A percentile compares a stretch with the other conserved stretches of the same genome.
Conservation (phyloP, 2,329 filamentous ascomycete species). For the Nemania sp. region DNA sequence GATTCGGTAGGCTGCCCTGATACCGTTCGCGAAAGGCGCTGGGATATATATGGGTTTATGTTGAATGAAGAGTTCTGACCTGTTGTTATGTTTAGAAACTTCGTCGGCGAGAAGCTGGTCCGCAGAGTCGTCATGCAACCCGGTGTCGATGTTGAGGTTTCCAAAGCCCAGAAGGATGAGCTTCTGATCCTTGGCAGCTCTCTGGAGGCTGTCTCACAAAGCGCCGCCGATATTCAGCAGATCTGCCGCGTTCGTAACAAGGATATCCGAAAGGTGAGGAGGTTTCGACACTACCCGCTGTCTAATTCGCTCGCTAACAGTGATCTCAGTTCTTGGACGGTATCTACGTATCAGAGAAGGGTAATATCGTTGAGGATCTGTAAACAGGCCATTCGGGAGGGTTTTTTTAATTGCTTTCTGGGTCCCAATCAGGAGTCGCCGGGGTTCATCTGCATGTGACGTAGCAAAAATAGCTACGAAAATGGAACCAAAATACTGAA, state of each 20-base stretch:
- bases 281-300: neutral
- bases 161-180: constrained; percentile 96
- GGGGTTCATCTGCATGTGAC: constrained; percentile 65
- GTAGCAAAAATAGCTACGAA: constrained; percentile 51
- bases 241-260: constrained; percentile 99
- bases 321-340: constrained; percentile 89
- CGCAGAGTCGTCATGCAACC: constrained; percentile 85
- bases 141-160: constrained; percentile 88
- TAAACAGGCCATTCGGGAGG: constrained; percentile 48
- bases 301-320: constrained; percentile 27
- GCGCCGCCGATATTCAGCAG: constrained; percentile 98
- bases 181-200: constrained; percentile 91
- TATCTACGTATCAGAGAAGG: constrained; percentile 99
- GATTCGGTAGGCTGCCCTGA: constrained; percentile 76
- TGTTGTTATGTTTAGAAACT: constrained; percentile 71
- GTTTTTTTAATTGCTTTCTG: constrained; percentile 63
- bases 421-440: constrained; percentile 63
- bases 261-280: constrained; percentile 97
- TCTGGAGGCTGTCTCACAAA: constrained; percentile 96
- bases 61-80: constrained; percentile 37
- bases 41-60: constrained; percentile 19
- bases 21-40: constrained; percentile 1
- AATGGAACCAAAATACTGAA: constrained; percentile 41
- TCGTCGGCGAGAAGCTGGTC: constrained; percentile 99
- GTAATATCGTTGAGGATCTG: constrained; percentile 82